phyloP scores from a whole-genome alignment of 2,329 filamentous ascomycete species.

The Colletotrichum melonis region DNA sequence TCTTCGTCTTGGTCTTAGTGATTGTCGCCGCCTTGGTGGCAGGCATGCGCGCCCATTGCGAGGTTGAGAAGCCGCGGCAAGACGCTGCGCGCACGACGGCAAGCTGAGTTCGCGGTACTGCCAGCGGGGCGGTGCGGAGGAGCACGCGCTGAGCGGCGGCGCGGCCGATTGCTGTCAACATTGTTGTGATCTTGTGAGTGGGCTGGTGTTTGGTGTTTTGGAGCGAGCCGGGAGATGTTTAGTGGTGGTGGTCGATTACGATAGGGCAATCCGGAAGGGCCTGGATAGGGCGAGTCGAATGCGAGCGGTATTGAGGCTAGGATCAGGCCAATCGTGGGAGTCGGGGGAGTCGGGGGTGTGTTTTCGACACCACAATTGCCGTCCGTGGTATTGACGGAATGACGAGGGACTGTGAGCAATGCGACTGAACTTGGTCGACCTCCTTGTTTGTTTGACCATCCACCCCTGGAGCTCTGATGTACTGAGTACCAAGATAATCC shows the following conservation, averaged over 20 bases:
- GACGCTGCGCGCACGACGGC: conserved; percentile 31
- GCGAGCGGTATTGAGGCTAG: conserved; percentile 3
- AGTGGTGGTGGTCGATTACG: neutral
- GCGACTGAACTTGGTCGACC: conserved; percentile 24
- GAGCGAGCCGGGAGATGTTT: neutral
- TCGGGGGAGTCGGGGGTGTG: neutral
- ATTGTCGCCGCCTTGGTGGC: conserved; percentile 40
- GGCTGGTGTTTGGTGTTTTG: conserved; percentile 7
- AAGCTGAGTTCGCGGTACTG: conserved; percentile 36
- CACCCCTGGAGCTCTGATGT: conserved; percentile 18
- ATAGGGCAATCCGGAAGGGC: neutral
- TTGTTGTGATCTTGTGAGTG: conserved; percentile 44
- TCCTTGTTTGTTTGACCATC: conserved; percentile 31
- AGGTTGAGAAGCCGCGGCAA: conserved; percentile 46
- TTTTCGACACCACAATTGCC: conserved; percentile 13
- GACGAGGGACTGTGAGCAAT: conserved; percentile 17
- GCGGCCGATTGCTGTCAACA: conserved; percentile 56
- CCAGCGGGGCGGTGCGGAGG: conserved; percentile 37
- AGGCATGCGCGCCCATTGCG: conserved; percentile 42
- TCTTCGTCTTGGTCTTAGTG: conserved; percentile 39
- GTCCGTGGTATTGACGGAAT: conserved; percentile 31
- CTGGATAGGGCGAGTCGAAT: neutral
- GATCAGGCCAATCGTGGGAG: conserved; percentile 3
- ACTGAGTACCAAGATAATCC: neutral
- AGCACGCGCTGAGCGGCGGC: conserved; percentile 50